These are phyloP conservation scores for Phytopythium delawarense DNA, from an alignment of 352 stramenopile genomes.

Conservation along the genomic window DNA sequence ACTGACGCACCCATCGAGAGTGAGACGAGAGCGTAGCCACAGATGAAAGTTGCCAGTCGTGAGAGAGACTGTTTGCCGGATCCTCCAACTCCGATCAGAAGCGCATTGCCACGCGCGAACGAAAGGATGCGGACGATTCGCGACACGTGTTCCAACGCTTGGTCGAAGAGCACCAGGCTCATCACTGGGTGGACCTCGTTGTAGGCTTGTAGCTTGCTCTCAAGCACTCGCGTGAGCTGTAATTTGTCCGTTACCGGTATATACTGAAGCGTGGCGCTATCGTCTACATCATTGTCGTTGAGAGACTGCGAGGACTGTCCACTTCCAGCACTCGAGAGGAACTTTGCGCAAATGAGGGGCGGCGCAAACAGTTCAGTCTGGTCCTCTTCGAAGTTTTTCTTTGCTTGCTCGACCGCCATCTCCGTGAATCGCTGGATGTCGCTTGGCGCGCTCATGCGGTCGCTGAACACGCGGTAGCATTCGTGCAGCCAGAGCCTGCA, in stretches of 20 bases:
- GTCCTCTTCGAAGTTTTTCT: slow-evolving; percentile 87
- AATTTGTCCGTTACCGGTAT: slow-evolving; percentile 45
- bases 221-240: slow-evolving; percentile 47
- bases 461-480: slow-evolving; percentile 88
- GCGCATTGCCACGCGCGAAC: slow-evolving; percentile 68
- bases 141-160: slow-evolving; percentile 87
- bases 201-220: slow-evolving; percentile 75
- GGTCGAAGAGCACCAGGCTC: slow-evolving; percentile 90
- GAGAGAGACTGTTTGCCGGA: slow-evolving; percentile 90
- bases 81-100: slow-evolving; percentile 83
- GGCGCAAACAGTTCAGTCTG: slow-evolving; percentile 60
- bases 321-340: slow-evolving; percentile 23
- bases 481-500: slow-evolving; percentile 90
- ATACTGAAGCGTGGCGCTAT: slow-evolving; percentile 30
- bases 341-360: slow-evolving; percentile 72
- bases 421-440: slow-evolving; percentile 80
- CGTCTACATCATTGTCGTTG: slow-evolving; percentile 3
- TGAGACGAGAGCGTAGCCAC: slow-evolving; percentile 61
- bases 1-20: slow-evolving; percentile 53
- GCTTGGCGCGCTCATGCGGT: slow-evolving; percentile 76
- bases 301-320: background rate
- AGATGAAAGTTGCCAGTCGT: slow-evolving; percentile 88
- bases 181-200: slow-evolving; percentile 93
- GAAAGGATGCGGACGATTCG: slow-evolving; percentile 85
- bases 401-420: slow-evolving; percentile 80